These are phyloP conservation scores for Corymbia citriodora DNA, from an alignment of 441 rosid species.

Conservation along the genomic window DNA sequence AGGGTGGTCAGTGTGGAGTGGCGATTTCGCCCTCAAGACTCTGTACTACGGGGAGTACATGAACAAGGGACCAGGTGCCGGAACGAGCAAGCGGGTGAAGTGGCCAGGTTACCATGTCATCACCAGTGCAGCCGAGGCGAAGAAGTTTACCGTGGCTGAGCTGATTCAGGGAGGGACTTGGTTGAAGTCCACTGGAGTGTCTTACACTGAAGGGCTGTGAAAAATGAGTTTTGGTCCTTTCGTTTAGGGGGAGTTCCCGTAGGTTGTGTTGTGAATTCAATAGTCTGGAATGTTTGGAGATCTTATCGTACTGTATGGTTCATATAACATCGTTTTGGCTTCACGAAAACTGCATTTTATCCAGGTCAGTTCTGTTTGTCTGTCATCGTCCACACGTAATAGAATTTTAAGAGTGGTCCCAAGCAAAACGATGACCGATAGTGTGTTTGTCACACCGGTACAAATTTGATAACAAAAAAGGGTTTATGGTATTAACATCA, in stretches of 20 bases:
- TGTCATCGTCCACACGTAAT: background rate
- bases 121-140: conserved; percentile 37
- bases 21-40: conserved; percentile 52
- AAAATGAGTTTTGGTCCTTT: background rate
- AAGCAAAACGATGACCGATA: background rate
- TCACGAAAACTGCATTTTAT: background rate
- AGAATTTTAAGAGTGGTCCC: background rate
- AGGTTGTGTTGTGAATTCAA: background rate
- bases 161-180: conserved; percentile 59
- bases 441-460: accelerated
- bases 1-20: conserved; percentile 59
- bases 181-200: conserved; percentile 62
- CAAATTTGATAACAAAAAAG: background rate
- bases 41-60: conserved; percentile 61
- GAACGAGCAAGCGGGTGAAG: conserved; percentile 49
- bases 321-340: background rate
- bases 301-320: background rate
- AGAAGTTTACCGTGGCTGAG: conserved; percentile 55
- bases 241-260: background rate
- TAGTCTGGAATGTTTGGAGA: background rate
- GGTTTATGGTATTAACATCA: background rate
- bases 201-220: conserved; percentile 50
- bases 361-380: background rate
- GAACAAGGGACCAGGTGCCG: conserved; percentile 58
- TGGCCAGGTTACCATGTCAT: conserved; percentile 59